These are phyloP conservation scores for Collybiopsis luxurians DNA, from an alignment of 768 basidiomycete genomes.

Conservation along the genomic window DNA sequence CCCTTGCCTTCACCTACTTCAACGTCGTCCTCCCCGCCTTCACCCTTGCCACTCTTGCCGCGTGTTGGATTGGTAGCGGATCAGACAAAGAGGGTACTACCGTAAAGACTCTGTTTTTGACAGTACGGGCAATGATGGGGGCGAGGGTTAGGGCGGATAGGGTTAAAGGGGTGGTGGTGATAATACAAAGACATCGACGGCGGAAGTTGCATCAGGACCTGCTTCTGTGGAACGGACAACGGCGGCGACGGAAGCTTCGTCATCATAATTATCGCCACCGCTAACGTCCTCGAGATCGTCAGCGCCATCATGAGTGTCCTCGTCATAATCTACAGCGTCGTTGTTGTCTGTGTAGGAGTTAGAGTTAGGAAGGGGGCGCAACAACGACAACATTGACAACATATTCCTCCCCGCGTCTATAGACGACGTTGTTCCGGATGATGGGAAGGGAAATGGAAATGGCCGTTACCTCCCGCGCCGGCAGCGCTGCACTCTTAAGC, in stretches of 20 bases:
- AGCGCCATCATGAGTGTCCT: too few relatives aligned
- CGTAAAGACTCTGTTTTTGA: conserved; percentile 49
- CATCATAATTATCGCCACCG: too few relatives aligned
- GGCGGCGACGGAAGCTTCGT: too few relatives aligned
- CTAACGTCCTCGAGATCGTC: too few relatives aligned
- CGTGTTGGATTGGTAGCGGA: conserved; percentile 61
- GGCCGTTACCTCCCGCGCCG: conserved; percentile 23
- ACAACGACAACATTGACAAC: too few relatives aligned
- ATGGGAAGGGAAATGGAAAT: conserved; percentile 21
- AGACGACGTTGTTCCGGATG: conserved; percentile 4
- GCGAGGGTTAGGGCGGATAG: conserved; percentile 44
- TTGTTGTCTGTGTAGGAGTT: too few relatives aligned
- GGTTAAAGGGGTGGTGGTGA: neutral
- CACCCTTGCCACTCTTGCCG: conserved; percentile 28
- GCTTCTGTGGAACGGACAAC: too few relatives aligned
- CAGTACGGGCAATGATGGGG: conserved; percentile 48
- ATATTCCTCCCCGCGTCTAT: conserved; percentile 2
- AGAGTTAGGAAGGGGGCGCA: too few relatives aligned
- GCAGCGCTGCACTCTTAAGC: conserved; percentile 45
- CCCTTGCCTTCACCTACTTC: conserved; percentile 60
- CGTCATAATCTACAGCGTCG: too few relatives aligned
- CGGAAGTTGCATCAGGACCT: too few relatives aligned
- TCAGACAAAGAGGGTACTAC: conserved; percentile 47
- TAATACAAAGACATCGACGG: too few relatives aligned
- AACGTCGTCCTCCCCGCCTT: conserved; percentile 66